Evolutionary conservation across 83 land plant genomes (phyloP).

Genomic region (Thuja plicata): DNA sequence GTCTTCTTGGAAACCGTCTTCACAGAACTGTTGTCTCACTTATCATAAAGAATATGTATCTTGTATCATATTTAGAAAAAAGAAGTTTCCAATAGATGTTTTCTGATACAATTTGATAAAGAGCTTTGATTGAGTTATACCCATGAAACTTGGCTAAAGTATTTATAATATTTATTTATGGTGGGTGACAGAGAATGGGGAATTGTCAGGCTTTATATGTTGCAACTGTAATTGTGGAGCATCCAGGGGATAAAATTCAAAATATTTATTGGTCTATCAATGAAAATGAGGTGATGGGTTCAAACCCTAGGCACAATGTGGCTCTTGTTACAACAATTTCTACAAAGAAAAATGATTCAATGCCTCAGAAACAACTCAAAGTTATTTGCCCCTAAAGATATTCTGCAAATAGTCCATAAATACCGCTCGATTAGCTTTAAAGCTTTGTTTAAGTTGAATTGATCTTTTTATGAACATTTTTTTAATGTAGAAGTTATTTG

Average conservation of each 20-base stretch:
- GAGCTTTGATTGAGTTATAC: background rate
- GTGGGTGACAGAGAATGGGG: constrained; percentile 47
- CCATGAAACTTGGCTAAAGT: too few relatives aligned
- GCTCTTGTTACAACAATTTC: constrained; percentile 29
- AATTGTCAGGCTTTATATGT: constrained; percentile 81
- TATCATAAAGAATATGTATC: too few relatives aligned
- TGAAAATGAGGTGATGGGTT: constrained; percentile 67
- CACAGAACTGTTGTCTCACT: too few relatives aligned
- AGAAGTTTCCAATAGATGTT: background rate
- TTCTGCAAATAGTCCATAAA: constrained; percentile 56
- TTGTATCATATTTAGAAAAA: too few relatives aligned
- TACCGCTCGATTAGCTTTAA: constrained; percentile 77
- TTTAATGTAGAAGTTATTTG: too few relatives aligned
- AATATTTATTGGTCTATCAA: constrained; percentile 60
- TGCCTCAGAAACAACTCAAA: constrained; percentile 44
- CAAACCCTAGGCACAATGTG: constrained; percentile 82
- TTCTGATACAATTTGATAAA: background rate
- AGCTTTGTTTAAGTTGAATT: constrained; percentile 32
- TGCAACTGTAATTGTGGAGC: constrained; percentile 63
- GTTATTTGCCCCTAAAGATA: constrained; percentile 75
- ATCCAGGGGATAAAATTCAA: constrained; percentile 71
- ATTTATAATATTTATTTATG: background rate
- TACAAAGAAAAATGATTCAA: background rate
- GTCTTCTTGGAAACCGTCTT: too few relatives aligned
- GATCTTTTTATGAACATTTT: too few relatives aligned